Evolutionary conservation across 1,284 basidiomycete species (phyloP).

Genomic region (Papiliotrema fonsecae): DNA sequence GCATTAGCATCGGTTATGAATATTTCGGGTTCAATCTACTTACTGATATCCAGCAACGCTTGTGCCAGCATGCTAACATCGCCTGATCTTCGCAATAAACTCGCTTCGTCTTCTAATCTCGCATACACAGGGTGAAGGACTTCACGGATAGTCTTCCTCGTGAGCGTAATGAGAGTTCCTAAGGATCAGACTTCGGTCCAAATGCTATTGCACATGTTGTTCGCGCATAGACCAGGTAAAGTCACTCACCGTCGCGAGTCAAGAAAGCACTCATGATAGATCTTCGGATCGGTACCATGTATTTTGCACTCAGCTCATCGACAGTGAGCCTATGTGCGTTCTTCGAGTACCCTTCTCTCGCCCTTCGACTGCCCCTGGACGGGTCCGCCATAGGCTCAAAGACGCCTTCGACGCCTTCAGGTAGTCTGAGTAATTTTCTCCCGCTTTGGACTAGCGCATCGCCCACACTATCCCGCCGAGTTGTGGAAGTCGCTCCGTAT

Average conservation of each 20-base stretch:
- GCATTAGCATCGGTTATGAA: constrained; percentile 1
- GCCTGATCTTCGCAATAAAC: constrained; percentile 39
- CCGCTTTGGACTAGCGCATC: constrained; percentile 3
- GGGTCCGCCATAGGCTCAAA: constrained; percentile 36
- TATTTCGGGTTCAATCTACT: constrained; percentile 7
- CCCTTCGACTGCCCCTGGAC: background rate
- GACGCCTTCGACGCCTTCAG: constrained; percentile 44
- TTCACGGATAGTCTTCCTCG: constrained; percentile 31
- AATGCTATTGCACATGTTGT: too few relatives aligned
- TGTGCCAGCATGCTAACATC: constrained; percentile 48
- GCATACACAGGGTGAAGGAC: constrained; percentile 44
- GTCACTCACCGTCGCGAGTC: constrained; percentile 41
- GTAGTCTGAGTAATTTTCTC: constrained; percentile 23
- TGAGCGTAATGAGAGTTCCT: constrained; percentile 45
- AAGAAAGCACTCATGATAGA: constrained; percentile 44
- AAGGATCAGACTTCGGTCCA: background rate
- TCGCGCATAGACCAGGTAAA: background rate
- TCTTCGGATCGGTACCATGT: constrained; percentile 46
- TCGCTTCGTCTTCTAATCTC: constrained; percentile 41
- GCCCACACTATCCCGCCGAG: background rate
- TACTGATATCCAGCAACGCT: constrained; percentile 43
- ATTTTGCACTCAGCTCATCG: constrained; percentile 44
- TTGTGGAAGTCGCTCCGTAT: background rate
- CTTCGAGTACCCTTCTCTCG: constrained; percentile 20
- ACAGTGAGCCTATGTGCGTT: constrained; percentile 40